Conservation (phyloP, 1,139 yeast species). For the Lizanozyma gosingica region DNA sequence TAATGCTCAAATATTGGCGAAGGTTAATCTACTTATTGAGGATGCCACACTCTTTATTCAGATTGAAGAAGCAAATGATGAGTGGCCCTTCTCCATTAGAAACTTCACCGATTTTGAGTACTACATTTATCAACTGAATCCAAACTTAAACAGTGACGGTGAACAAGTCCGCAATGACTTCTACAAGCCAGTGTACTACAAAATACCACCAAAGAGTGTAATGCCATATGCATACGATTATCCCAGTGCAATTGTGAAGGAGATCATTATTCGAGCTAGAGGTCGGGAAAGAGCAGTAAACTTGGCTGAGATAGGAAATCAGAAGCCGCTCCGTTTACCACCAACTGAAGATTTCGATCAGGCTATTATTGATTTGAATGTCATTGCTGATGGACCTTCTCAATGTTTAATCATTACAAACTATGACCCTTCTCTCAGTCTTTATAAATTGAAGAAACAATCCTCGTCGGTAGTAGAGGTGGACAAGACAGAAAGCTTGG, state of each 20-base stretch:
- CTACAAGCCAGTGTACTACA: conserved; percentile 67
- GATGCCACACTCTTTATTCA: conserved; percentile 75
- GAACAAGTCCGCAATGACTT: conserved; percentile 40
- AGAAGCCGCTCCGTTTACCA: conserved; percentile 78
- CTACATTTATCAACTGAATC: conserved; percentile 78
- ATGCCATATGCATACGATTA: conserved; percentile 99
- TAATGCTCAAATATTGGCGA: conserved; percentile 53
- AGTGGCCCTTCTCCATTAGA: conserved; percentile 91
- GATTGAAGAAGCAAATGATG: conserved; percentile 59
- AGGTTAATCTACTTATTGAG: conserved; percentile 68
- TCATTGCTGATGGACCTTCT: conserved; percentile 93
- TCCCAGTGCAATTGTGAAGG: conserved; percentile 85
- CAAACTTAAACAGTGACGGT: conserved; percentile 67
- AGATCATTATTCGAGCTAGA: conserved; percentile 61
- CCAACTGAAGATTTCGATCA: conserved; percentile 33
- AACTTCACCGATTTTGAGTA: conserved; percentile 84
- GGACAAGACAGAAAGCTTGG: conserved; percentile 55
- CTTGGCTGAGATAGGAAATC: conserved; percentile 85
- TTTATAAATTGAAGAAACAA: conserved; percentile 49
- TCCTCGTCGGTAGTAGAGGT: conserved; percentile 24
- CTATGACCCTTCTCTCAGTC: conserved; percentile 68
- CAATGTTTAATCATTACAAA: conserved; percentile 80
- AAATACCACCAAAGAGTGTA: conserved; percentile 80
- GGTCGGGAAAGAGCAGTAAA: conserved; percentile 75
- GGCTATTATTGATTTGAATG: conserved; percentile 72